Base-by-base conservation (phyloP, 73 alveolate species). In the Stentor roeselii region DNA sequence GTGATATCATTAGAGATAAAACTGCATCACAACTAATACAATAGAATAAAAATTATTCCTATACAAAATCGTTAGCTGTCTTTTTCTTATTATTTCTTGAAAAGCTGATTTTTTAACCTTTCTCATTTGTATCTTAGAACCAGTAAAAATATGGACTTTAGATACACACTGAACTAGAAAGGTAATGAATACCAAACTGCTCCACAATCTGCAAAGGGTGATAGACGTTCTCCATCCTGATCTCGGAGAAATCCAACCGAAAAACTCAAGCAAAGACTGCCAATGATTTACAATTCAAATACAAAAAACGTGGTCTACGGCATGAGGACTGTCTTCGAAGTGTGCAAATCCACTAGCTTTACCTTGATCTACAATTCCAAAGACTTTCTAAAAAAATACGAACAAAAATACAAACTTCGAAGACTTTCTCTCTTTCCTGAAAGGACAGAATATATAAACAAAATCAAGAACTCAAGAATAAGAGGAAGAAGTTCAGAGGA, bases 401-500 rank as follows among this genome's bases (percentile, higher is more conserved):
- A 50, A 21, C 67, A 6, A 11, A 50, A 50, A 21, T 50, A 11
- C 21, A 50, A 21, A 50, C 67, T 50, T 6, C 6, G 67, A 50
- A 50, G 67, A 50, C 6, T 50, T 6, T 6, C 30, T 50, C 67
- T 50, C 21, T 6, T 11, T 6, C 67, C 67, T 11, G 67, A 6
- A 50, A 6, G 67, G 21, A 50, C 67, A 50, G 67, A 21, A 50
- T 50, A 6, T 11, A 50, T 6, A 50, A 50, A 21, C 67, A 50
- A 50, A 50, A 50, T 6, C 6, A 50, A 50, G 67, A 50, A 50
- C 67, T 50, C 30, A 50, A 50, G 21, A 50, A 50, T 21, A 50
- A 50, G 67, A 50, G 67, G 21, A 50, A 50, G 67, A 50, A 50
- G 67, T 6, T 50, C 67, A 50, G 67, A 50, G 67, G 67, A 50